Base-by-base conservation (phyloP, 495 filamentous ascomycete species). In the Neohortaea acidophila region DNA sequence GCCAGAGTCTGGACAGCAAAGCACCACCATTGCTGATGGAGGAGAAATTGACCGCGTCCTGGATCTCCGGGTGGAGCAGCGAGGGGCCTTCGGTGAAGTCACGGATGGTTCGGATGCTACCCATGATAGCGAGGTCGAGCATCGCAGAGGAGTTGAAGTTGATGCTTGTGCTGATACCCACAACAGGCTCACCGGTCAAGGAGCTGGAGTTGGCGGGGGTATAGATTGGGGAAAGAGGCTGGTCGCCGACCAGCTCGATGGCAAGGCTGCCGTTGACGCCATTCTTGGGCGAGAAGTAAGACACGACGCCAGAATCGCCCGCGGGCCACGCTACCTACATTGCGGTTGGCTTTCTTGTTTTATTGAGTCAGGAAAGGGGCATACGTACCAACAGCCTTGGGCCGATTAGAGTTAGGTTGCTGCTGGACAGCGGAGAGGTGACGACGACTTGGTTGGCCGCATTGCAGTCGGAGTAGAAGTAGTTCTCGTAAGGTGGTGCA, bases 1-100 rank as follows among this genome's bases (percentile, higher is more conserved):
- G 57, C 75, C 73, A 79, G 5, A 62, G 44, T 7, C 74, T 60
- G 28, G 55, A 62, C 6, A 77, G 42, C 17, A 53, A 49, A 6
- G 64, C 61, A 4, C 66, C 65, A 2, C 62, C 65, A 22, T 59
- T 55, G 5, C 47, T 30, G 8, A 55, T 44, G 6, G 51, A 36
- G 6, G 53, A 48, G 40, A 64, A 63, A 12, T 41, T 43, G 34
- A 71, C 73, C 14, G 72, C 65, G 44, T 65, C 55, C 48, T 76
- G 72, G 19, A 75, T 69, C 28, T 60, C 48, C 0, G 69, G 61
- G 15, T 55, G 47, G 2, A 76, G 54, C 13, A 67, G 47, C 45
- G 66, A 68, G 1, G 64, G 60, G 0, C 72, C 72, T 58, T 77
- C 74, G 7, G 62, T 63, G 41, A 70, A 75, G 40, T 79, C 72